Evolutionary conservation across 2,329 filamentous ascomycete genomes (phyloP).

Genomic region (Thelonectria olida): DNA sequence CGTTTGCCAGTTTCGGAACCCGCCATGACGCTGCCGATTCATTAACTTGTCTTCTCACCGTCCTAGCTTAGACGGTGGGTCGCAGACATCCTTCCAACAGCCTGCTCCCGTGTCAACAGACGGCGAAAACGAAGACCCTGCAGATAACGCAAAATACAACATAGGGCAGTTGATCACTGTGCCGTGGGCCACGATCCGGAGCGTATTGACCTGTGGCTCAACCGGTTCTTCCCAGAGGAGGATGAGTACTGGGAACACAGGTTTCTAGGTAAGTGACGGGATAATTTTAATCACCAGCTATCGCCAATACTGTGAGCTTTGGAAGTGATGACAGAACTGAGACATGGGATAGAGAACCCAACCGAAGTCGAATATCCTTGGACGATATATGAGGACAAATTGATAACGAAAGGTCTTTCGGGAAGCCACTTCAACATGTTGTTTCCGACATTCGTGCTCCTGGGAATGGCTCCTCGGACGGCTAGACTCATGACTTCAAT

Average conservation of each 20-base stretch:
- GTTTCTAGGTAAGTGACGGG: not conserved
- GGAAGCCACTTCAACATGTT: not conserved
- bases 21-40: too few species aligned
- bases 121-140: not conserved
- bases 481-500: not conserved
- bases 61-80: not conserved
- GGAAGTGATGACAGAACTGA: not conserved
- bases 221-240: not conserved
- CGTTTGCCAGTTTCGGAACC: too few species aligned
- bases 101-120: not conserved
- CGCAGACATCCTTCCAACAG: not conserved
- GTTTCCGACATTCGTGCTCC: not conserved
- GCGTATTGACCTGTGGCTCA: not conserved
- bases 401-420: not conserved
- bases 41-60: not conserved
- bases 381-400: not conserved
- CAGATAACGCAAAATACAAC: not conserved
- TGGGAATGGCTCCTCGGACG: not conserved
- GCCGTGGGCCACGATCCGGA: not conserved
- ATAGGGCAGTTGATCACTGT: not conserved
- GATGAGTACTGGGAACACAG: not conserved
- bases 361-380: not conserved
- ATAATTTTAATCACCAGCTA: too few species aligned
- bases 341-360: not conserved
- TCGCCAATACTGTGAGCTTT: too few species aligned